These are phyloP conservation scores for Pleurotus tuoliensis DNA, from an alignment of 768 basidiomycete genomes.

Conservation along the genomic window DNA sequence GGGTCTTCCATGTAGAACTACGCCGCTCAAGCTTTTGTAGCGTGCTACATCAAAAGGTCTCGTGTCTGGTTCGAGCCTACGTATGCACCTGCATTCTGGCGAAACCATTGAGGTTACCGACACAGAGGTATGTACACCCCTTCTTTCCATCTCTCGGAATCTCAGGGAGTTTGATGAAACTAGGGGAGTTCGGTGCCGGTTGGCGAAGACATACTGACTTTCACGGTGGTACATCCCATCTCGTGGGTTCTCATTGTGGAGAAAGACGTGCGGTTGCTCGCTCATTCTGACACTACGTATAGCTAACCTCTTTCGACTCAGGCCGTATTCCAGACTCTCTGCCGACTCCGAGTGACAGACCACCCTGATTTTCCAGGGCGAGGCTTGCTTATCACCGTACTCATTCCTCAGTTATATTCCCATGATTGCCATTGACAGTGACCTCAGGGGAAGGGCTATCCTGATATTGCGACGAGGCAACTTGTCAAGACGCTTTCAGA, in stretches of 20 bases:
- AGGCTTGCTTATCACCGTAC: slow-evolving; percentile 79
- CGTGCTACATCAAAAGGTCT: slow-evolving; percentile 89
- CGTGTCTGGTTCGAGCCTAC: slow-evolving; percentile 63
- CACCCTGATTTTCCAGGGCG: slow-evolving; percentile 48
- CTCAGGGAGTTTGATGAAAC: neutral
- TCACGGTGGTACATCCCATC: slow-evolving; percentile 52
- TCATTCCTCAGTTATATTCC: slow-evolving; percentile 2
- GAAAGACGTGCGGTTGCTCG: slow-evolving; percentile 67
- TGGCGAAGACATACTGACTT: slow-evolving; percentile 63
- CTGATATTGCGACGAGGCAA: slow-evolving; percentile 88
- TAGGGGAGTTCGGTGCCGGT: slow-evolving; percentile 78
- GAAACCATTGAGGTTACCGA: slow-evolving; percentile 48
- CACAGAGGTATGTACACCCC: slow-evolving; percentile 44
- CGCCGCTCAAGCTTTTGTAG: slow-evolving; percentile 32
- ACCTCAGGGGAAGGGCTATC: slow-evolving; percentile 91
- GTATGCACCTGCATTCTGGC: slow-evolving; percentile 54
- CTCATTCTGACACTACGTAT: neutral
- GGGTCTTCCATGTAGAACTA: neutral
- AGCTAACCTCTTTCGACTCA: slow-evolving; percentile 25
- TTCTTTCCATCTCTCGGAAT: no score
- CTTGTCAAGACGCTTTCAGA: slow-evolving; percentile 71
- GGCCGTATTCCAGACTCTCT: slow-evolving; percentile 94
- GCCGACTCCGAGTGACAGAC: slow-evolving; percentile 48
- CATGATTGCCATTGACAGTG: neutral
- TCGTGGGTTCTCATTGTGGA: slow-evolving; percentile 87